Conservation (phyloP, 2,329 filamentous ascomycete genomes). For the Lachnellula subtilissima region DNA sequence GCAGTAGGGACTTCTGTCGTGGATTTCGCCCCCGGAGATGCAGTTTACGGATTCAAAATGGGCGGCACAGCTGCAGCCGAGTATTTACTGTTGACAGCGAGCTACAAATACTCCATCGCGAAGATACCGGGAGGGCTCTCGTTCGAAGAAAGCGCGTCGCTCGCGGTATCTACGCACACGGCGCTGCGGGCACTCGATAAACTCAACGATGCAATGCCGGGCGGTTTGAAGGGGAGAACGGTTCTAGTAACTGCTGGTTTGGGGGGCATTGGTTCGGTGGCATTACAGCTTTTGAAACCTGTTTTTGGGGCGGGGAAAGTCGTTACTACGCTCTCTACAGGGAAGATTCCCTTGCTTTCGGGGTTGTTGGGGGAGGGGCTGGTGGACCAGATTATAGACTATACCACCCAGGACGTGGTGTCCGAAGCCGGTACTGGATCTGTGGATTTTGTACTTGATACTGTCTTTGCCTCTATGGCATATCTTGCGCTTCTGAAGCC, state of each 20-base stretch:
- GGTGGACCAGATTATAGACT: slow-evolving; percentile 37
- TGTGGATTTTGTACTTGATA: slow-evolving; percentile 40
- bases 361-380: slow-evolving; percentile 35
- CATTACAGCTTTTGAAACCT: slow-evolving; percentile 38
- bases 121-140: slow-evolving; percentile 22
- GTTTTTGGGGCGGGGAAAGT: slow-evolving; percentile 39
- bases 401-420: slow-evolving; percentile 30
- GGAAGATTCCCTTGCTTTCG: slow-evolving; percentile 34
- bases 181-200: slow-evolving; percentile 33
- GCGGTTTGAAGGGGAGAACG: slow-evolving; percentile 35
- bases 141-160: slow-evolving; percentile 36
- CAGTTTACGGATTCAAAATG: slow-evolving; percentile 31
- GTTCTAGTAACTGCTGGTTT: slow-evolving; percentile 34
- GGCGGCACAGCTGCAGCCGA: slow-evolving; percentile 29
- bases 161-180: slow-evolving; percentile 35
- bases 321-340: slow-evolving; percentile 40
- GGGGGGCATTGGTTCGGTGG: slow-evolving; percentile 33
- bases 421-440: slow-evolving; percentile 28
- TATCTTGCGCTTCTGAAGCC: slow-evolving; percentile 34
- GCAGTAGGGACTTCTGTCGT: slow-evolving; percentile 31
- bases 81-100: slow-evolving; percentile 19
- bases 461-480: slow-evolving; percentile 32
- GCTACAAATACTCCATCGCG: slow-evolving; percentile 15
- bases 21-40: slow-evolving; percentile 33
- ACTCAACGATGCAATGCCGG: slow-evolving; percentile 23